Percentiles rank a stretch among this genome's conserved stretches.
phyloP scores from a whole-genome alignment of 192 early-diverging fungal species.

The Pilobolus umbonatus region DNA sequence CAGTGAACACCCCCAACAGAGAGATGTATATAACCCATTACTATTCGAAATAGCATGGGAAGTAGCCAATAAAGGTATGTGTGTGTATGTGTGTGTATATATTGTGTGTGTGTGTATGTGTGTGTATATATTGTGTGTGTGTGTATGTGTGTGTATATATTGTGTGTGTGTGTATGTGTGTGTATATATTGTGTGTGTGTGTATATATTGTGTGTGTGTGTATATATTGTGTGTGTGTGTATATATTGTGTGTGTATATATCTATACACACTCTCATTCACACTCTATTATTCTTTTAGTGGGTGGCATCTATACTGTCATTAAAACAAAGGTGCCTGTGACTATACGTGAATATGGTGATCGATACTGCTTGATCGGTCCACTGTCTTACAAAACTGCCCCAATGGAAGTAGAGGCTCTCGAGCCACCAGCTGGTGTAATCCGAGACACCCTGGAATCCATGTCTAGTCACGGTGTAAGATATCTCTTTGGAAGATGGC shows the following conservation, averaged over 20 bases:
- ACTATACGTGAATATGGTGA: slow-evolving; percentile 93
- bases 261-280: not conserved
- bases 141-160: no score
- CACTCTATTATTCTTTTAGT: slow-evolving; percentile 44
- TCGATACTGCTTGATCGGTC: slow-evolving; percentile 90
- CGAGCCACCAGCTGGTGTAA: slow-evolving; percentile 60
- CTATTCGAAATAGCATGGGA: slow-evolving; percentile 97
- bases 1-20: no score
- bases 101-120: no score
- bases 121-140: no score
- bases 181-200: no score
- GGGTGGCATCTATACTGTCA: slow-evolving; percentile 97
- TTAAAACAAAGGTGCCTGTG: slow-evolving; percentile 95
- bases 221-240: no score
- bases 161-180: no score
- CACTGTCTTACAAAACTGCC: slow-evolving; percentile 79
- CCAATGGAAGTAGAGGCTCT: slow-evolving; percentile 87
- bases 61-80: slow-evolving; percentile 91
- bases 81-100: no score
- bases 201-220: no score
- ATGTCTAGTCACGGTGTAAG: slow-evolving; percentile 73
- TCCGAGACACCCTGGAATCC: slow-evolving; percentile 63
- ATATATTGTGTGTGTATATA: no score
- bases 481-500: slow-evolving; percentile 89
- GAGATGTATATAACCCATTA: slow-evolving; percentile 35